phyloP scores from a whole-genome alignment of 176 grass and related monocot genomes.

The Carex scoparia region DNA sequence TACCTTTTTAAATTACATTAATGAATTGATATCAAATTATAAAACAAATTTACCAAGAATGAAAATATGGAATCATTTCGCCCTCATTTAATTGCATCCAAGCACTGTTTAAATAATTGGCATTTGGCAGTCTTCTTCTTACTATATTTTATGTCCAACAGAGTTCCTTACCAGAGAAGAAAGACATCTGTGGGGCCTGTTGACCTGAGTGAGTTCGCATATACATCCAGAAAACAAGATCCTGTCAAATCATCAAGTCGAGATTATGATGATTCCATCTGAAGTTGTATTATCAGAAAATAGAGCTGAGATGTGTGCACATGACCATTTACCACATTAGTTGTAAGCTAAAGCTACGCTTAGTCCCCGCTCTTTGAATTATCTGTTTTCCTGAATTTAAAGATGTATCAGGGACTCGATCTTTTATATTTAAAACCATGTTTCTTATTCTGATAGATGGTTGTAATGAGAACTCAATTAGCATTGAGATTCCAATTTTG shows the following conservation, averaged over 20 bases:
- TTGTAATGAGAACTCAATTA: background rate
- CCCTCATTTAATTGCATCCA: background rate
- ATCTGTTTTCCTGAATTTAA: background rate
- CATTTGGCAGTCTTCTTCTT: background rate
- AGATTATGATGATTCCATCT: background rate
- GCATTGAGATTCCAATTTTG: background rate
- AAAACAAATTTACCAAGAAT: background rate
- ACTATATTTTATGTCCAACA: slow-evolving; percentile 10
- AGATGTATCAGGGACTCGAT: background rate
- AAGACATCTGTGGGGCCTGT: slow-evolving; percentile 11
- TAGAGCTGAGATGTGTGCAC: slow-evolving; percentile 6
- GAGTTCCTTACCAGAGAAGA: background rate
- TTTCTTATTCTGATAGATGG: background rate
- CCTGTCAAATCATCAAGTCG: slow-evolving; percentile 12
- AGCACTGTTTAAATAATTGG: background rate
- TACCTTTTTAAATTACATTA: background rate
- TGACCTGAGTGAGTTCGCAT: slow-evolving; percentile 32
- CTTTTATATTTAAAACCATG: background rate
- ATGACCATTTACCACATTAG: slow-evolving; percentile 33
- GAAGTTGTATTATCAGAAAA: background rate
- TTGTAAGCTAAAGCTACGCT: background rate
- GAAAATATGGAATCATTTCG: background rate
- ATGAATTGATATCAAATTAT: background rate
- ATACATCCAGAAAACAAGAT: slow-evolving; percentile 34
- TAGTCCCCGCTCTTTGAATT: background rate